phyloP scores from a whole-genome alignment of 2,329 filamentous ascomycete species.

The Penicillium vulpinum region DNA sequence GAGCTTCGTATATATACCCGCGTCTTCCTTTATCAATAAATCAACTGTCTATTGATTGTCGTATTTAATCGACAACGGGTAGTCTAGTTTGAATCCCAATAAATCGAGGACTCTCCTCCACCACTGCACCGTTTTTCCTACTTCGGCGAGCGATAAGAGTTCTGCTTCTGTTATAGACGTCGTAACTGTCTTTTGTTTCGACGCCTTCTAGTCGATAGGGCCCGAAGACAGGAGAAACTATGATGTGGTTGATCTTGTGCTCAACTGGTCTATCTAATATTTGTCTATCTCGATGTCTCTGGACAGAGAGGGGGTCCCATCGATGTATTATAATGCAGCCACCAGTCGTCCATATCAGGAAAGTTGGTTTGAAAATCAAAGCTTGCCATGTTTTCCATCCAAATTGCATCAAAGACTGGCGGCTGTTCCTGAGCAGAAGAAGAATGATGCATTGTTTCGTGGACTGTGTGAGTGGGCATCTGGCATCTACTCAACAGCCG shows the following conservation, averaged over 20 bases:
- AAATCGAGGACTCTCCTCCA: too few relatives aligned
- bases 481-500: slow-evolving; percentile 27
- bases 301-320: slow-evolving; percentile 1
- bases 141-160: too few relatives aligned
- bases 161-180: too few relatives aligned
- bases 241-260: slow-evolving; percentile 41
- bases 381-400: slow-evolving; percentile 28
- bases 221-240: slow-evolving; percentile 39
- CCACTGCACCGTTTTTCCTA: too few relatives aligned
- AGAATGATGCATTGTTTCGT: slow-evolving; percentile 24
- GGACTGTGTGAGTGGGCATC: slow-evolving; percentile 9
- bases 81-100: too few relatives aligned
- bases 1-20: too few relatives aligned
- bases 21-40: too few relatives aligned
- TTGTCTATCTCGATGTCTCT: background rate
- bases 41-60: too few relatives aligned
- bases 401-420: slow-evolving; percentile 31
- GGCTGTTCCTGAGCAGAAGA: slow-evolving; percentile 23
- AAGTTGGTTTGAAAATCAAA: slow-evolving; percentile 34
- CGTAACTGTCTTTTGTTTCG: too few relatives aligned
- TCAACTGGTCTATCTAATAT: slow-evolving; percentile 29
- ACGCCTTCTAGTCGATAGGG: too few relatives aligned
- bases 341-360: slow-evolving; percentile 23
- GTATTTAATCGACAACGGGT: too few relatives aligned
- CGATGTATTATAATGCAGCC: slow-evolving; percentile 20